Evolutionary conservation across 805 yeast genomes (phyloP), one percentile per base, ranked within the genome.

Genomic region (Lachancea quebecensis): DNA sequence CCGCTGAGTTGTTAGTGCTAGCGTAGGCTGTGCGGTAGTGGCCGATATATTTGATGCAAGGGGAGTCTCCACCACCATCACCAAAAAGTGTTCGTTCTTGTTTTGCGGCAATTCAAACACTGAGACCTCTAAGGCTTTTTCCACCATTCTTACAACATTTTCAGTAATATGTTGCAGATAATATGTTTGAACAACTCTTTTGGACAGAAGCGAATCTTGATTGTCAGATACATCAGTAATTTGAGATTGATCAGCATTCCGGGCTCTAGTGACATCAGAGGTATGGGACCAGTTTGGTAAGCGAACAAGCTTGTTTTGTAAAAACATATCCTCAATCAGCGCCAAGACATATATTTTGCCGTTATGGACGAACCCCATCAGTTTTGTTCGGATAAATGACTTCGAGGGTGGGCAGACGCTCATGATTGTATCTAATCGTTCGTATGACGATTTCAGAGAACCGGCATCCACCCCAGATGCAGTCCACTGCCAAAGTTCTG

Each of bases 291-390:
- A 64, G 37, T 60, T 65, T 2, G 68, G 59, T 25, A 64, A 40
- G 38, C 67, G 53, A 4, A 62, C 46, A 14, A 65, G 44, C 45
- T 58, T 58, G 44, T 65, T 65, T 62, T 89, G 96, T 39, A 91
- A 74, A 39, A 93, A 77, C 60, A 97, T 73, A 63, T 93, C 99
- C 56, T 93, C 99, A 51, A 89, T 87, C 33, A 87, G 70, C 0
- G 99, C 97, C 35, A 93, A 67, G 1, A 93, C 85, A 57, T 83
- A 93, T 0, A 93, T 82, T 55, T 85, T 88, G 10, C 96, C 97
- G 48, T 85, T 80, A 56, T 77, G 83, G 1, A 87, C 76, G 63
- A 93, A 93, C 0, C 99, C 99, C 40, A 93, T 71, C 15, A 91
- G 62, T 2, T 97, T 96, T 0, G 98, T 91, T 55, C 99, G 74